Percentiles rank a stretch among this genome's conserved stretches.
Evolutionary conservation across 208 protist species (phyloP).

Genomic region (Trypanosoma lewisi): DNA sequence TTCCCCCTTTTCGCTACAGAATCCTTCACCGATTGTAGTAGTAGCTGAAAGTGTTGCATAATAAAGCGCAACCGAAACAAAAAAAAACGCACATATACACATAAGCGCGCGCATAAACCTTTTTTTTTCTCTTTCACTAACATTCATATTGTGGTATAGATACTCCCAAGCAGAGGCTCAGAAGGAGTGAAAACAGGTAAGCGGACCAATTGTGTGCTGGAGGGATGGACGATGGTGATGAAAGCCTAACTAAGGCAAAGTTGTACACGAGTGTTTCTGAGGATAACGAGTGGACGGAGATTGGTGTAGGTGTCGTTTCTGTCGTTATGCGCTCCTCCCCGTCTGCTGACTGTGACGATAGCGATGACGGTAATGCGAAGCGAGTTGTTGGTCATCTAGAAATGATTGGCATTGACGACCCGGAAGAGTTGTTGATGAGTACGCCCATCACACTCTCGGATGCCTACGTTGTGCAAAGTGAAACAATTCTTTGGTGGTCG

Average conservation of each 20-base stretch:
- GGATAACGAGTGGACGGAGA: constrained; percentile 56
- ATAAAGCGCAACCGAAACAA: no score
- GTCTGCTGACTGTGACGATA: constrained; percentile 14
- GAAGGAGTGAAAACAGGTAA: not conserved
- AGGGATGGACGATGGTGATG: constrained; percentile 24
- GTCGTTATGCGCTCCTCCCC: constrained; percentile 20
- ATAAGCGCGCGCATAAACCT: no score
- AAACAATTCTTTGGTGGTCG: constrained; percentile 69
- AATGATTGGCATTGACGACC: constrained; percentile 50
- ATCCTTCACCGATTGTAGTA: not conserved
- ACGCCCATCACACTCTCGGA: constrained; percentile 58
- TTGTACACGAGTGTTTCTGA: constrained; percentile 57
- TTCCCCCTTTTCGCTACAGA: not conserved
- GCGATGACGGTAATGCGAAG: constrained; percentile 27
- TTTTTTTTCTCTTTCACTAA: no score
- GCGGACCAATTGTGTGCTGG: not conserved
- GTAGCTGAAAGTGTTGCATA: constrained; percentile 2
- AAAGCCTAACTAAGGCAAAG: constrained; percentile 69
- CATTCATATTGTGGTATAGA: no score
- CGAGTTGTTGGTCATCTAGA: constrained; percentile 33
- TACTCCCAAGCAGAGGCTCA: not conserved
- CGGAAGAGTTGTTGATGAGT: constrained; percentile 57
- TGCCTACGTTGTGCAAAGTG: constrained; percentile 69
- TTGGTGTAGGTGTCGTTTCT: constrained; percentile 62
- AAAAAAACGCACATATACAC: no score